A percentile compares a stretch with the other conserved stretches of the same genome.
Conservation (phyloP, 345 rosid species). For the Euphorbia tirucalli region DNA sequence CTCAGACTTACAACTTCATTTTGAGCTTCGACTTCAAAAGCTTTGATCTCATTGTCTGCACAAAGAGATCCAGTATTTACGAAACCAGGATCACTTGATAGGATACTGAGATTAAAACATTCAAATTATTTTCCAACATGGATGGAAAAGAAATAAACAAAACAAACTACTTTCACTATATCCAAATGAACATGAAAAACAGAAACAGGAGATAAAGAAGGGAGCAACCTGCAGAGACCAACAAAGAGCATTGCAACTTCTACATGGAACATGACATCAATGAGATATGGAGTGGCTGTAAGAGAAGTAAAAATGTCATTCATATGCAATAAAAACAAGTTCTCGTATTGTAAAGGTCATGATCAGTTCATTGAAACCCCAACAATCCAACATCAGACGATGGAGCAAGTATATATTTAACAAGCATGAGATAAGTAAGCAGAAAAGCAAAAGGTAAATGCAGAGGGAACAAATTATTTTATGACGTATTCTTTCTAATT, state of each 20-base stretch:
- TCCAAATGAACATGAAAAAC: background rate
- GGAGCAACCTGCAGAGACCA: conserved; percentile 52
- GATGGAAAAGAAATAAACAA: conserved; percentile 4
- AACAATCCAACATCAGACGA: background rate
- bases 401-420: background rate
- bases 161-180: background rate
- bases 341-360: background rate
- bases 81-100: conserved; percentile 52
- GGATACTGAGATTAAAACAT: conserved; percentile 36
- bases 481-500: too few species aligned
- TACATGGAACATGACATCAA: conserved; percentile 37
- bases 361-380: background rate
- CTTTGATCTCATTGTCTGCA: conserved; percentile 24
- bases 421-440: background rate
- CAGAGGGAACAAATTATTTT: too few species aligned
- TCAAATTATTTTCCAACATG: conserved; percentile 1
- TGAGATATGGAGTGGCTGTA: conserved; percentile 36
- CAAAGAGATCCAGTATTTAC: conserved; percentile 25
- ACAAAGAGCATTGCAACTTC: conserved; percentile 41
- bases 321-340: background rate
- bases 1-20: conserved; percentile 35
- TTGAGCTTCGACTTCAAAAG: conserved; percentile 22
- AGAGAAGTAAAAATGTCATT: conserved; percentile 4
- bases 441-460: background rate
- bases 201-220: background rate